Base-by-base conservation (phyloP, 768 basidiomycete genomes). In the Rubroboletus pulcherrimus region DNA sequence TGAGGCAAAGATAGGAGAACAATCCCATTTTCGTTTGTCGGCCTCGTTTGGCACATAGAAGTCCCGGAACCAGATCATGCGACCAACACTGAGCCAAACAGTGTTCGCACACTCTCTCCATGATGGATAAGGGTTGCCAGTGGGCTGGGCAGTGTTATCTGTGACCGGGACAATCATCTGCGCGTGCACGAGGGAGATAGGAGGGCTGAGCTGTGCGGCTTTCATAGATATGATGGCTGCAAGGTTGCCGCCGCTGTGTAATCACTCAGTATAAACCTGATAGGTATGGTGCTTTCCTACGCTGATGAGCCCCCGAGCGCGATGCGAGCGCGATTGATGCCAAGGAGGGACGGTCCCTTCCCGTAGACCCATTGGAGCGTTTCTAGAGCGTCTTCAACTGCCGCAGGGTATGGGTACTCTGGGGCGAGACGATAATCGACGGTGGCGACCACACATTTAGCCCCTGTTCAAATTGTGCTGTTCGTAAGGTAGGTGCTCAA, bases 281-380 rank as follows among this genome's bases (percentile, higher is more conserved):
- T 14, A 14, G 1, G 11, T 30, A 42, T 30, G 45, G 44, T 31
- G 24, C 2, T 39, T 21, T 14, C 70, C 19, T 67, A 81, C 86
- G 87, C 86, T 15, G 87, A 89, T 6, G 85, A 84, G 7, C 89
- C 89, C 2, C 88, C 87, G 4, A 89, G 82, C 2, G 87, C 85
- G 53, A 91, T 79, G 49, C 73, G 73, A 19, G 67, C 65, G 1
- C 72, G 71, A 63, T 90, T 76, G 35, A 83, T 72, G 35, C 74
- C 69, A 9, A 91, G 76, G 30, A 74, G 65, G 2, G 66, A 62
- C 19, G 71, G 66, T 1, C 83, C 87, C 33, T 83, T 68, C 43
- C 66, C 66, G 19, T 58, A 44, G 40, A 69, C 54, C 68, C 70
- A 71, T 33, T 62, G 66, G 34, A 69, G 66, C 7, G 86, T 76